phyloP scores from a whole-genome alignment of 257 asterid species.

The Penstemon newberryi region DNA sequence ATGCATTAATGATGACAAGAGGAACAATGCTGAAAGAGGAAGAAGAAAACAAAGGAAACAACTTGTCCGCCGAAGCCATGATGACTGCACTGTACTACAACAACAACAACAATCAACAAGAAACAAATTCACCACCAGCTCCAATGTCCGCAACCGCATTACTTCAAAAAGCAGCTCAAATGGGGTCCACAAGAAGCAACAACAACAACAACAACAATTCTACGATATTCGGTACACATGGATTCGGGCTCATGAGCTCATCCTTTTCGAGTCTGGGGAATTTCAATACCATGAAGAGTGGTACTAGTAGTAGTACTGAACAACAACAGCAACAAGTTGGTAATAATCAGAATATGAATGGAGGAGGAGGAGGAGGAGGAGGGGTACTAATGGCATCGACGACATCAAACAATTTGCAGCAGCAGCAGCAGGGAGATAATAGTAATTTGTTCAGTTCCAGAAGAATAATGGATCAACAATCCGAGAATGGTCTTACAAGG shows the following conservation, averaged over 20 bases:
- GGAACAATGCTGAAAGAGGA: constrained; percentile 52
- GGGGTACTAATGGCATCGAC: constrained; percentile 9
- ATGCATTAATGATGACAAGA: constrained; percentile 13
- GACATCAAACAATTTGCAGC: too few species aligned
- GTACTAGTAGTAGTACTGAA: too few species aligned
- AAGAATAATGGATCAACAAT: too few species aligned
- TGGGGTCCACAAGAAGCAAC: constrained; percentile 72
- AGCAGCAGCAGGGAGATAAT: too few species aligned
- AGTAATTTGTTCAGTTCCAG: too few species aligned
- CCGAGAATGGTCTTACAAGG: constrained; percentile 55
- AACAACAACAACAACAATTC: constrained; percentile 29
- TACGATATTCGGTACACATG: constrained; percentile 33
- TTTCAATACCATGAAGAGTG: constrained; percentile 31
- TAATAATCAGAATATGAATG: too few species aligned
- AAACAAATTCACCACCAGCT: constrained; percentile 28
- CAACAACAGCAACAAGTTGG: too few species aligned
- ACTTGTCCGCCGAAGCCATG: constrained; percentile 45
- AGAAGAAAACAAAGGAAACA: constrained; percentile 49
- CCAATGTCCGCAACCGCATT: constrained; percentile 87
- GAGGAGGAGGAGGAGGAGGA: too few species aligned
- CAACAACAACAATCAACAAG: constrained; percentile 30
- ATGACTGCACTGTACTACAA: constrained; percentile 53
- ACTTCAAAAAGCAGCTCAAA: constrained; percentile 79
- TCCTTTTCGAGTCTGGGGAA: constrained; percentile 39
- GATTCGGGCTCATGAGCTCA: constrained; percentile 56